These are phyloP conservation scores for Cytospora piceicola DNA, from an alignment of 2,329 filamentous ascomycete species.

Conservation along the genomic window DNA sequence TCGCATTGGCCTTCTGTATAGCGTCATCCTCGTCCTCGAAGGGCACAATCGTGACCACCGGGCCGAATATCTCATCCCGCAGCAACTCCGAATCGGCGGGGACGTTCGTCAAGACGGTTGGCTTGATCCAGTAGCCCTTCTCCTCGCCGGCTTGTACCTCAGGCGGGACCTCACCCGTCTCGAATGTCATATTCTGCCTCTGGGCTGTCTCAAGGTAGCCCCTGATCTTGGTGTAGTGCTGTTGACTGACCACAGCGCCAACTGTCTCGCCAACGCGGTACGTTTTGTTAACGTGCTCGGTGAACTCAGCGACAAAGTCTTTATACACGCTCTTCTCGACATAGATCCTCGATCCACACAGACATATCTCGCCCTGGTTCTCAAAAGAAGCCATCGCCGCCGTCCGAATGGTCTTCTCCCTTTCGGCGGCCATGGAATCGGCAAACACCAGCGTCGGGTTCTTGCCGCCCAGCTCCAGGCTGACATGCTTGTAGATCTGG, in stretches of 20 bases:
- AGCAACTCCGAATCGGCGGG: conserved; percentile 36
- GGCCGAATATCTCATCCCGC: conserved; percentile 48
- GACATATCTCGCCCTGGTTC: conserved; percentile 43
- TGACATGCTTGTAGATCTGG: conserved; percentile 41
- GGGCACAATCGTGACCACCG: conserved; percentile 45
- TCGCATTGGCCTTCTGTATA: conserved; percentile 37
- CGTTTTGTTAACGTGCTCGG: conserved; percentile 32
- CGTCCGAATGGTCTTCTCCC: conserved; percentile 58
- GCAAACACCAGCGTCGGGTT: conserved; percentile 57
- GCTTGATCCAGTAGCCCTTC: conserved; percentile 38
- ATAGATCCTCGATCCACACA: conserved; percentile 51
- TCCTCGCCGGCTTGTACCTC: conserved; percentile 23
- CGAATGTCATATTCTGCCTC: conserved; percentile 35
- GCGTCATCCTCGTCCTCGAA: conserved; percentile 40
- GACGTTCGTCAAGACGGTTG: conserved; percentile 37
- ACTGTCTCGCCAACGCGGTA: conserved; percentile 35
- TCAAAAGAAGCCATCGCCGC: conserved; percentile 39
- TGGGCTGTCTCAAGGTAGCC: conserved; percentile 35
- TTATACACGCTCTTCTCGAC: conserved; percentile 55
- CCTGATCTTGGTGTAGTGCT: conserved; percentile 38
- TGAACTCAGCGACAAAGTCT: conserved; percentile 37
- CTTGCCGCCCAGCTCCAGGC: conserved; percentile 51
- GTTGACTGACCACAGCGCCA: conserved; percentile 38
- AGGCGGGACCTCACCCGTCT: conserved; percentile 33
- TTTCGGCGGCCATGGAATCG: conserved; percentile 47